Base-by-base conservation (phyloP, 371 early-diverging fungal genomes). In the Circinella minor region DNA sequence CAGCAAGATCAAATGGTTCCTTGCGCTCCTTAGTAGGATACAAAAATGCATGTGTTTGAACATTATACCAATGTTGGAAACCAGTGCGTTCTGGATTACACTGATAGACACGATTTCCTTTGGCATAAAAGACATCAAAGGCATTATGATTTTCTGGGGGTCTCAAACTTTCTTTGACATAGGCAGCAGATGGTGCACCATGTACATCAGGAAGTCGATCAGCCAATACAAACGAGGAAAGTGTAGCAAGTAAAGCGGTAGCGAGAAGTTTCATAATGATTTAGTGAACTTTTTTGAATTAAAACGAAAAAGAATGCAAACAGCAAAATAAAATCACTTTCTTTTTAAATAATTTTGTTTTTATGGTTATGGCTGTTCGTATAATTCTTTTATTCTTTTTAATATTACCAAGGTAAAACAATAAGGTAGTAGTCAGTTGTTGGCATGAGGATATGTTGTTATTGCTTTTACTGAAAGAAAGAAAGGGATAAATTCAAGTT, bases 51-150 rank as follows among this genome's bases (percentile, higher is more conserved):
- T 79, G 78, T 4, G 82, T 82, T 65, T 82, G 82, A 11, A 82
- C 82, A 67, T 67, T 78, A 59, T 82, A 82, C 82, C 82, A 82
- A 43, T 75, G 78, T 39, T 74, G 76, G 55, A 76, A 79, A 3
- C 80, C 80, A 15, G 61, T 76, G 61, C 67, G 61, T 71, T 82
- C 82, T 14, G 79, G 82, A 57, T 79, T 82, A 61, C 82, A 82
- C 57, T 79, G 80, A 68, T 79, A 82, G 13, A 82, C 71, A 34
- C 82, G 74, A 54, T 73, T 74, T 37, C 82, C 82, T 55, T 73
- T 79, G 39, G 75, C 82, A 27, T 73, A 79, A 36, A 67, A 77
- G 14, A 82, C 82, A 39, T 82, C 80, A 61, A 71, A 82, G n/a
- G 79, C 64, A 6, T 54, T 47, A 17, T 55, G n/a, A 36, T 74